These are phyloP conservation scores for Zygosaccharomyces pseudorouxii DNA, from an alignment of 805 yeast species.

Conservation along the genomic window DNA sequence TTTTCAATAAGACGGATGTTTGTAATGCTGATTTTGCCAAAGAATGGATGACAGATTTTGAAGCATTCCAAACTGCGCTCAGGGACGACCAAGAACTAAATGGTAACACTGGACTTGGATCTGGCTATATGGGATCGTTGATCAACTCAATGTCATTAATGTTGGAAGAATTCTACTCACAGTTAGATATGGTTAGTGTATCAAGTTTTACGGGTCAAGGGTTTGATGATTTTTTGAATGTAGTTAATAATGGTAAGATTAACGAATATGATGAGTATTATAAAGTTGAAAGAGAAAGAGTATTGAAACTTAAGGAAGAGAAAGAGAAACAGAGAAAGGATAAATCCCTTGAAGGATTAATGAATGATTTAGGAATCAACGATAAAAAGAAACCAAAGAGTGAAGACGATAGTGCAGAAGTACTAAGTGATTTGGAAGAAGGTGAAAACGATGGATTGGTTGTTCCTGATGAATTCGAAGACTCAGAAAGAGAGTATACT, in stretches of 20 bases:
- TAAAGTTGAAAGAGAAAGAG: conserved; percentile 78
- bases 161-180: conserved; percentile 93
- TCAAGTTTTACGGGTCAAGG: conserved; percentile 93
- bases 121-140: conserved; percentile 91
- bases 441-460: conserved; percentile 42
- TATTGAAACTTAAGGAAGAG: conserved; percentile 69
- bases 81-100: conserved; percentile 61
- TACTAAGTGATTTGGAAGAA: conserved; percentile 42
- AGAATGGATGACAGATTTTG: conserved; percentile 98
- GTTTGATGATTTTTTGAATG: conserved; percentile 81
- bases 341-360: conserved; percentile 61
- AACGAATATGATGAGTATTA: conserved; percentile 83
- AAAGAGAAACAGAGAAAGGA: conserved; percentile 70
- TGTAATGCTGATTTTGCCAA: conserved; percentile 79
- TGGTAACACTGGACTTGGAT: conserved; percentile 47
- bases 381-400: conserved; percentile 28
- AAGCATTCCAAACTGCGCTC: conserved; percentile 78
- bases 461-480: conserved; percentile 47
- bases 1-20: conserved; percentile 92
- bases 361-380: conserved; percentile 80
- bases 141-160: conserved; percentile 93
- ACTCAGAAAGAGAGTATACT: conserved; percentile 62
- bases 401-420: conserved; percentile 52
- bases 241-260: conserved; percentile 72
- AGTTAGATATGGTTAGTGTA: conserved; percentile 87